Evolutionary conservation across 1,139 yeast species (phyloP).

Genomic region (Suhomyces maxii): DNA sequence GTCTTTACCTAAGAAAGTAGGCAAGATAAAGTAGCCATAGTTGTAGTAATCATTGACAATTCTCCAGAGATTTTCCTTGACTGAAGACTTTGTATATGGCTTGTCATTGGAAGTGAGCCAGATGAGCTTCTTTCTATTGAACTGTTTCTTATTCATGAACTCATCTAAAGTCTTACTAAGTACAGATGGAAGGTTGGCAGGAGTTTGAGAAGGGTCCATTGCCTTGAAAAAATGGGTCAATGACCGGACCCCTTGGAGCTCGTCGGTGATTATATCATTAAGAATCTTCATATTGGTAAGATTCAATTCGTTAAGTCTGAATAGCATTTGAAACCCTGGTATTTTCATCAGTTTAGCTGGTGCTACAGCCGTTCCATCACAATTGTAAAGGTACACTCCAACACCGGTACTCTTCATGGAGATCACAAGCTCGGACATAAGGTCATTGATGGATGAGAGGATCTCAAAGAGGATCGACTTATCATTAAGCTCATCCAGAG

Average conservation of each 20-base stretch:
- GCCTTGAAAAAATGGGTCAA: conserved; percentile 20
- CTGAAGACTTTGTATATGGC: conserved; percentile 30
- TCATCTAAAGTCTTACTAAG: conserved; percentile 37
- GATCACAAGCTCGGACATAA: conserved; percentile 59
- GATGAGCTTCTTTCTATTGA: conserved; percentile 37
- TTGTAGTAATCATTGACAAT: conserved; percentile 53
- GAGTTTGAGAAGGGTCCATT: conserved; percentile 7
- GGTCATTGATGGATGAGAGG: conserved; percentile 50
- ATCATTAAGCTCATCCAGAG: conserved; percentile 33
- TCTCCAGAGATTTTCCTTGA: conserved; percentile 49
- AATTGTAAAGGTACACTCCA: conserved; percentile 64
- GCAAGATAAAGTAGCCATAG: conserved; percentile 39
- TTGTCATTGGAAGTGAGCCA: conserved; percentile 47
- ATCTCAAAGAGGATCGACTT: conserved; percentile 52
- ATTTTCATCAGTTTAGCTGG: conserved; percentile 28
- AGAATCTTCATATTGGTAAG: conserved; percentile 41
- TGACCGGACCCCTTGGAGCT: conserved; percentile 19
- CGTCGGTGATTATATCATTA: conserved; percentile 35
- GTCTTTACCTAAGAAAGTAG: conserved; percentile 52
- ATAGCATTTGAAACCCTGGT: conserved; percentile 31
- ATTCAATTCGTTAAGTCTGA: conserved; percentile 38
- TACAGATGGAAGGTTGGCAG: conserved; percentile 26
- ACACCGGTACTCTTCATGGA: conserved; percentile 64
- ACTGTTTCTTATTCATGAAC: conserved; percentile 30
- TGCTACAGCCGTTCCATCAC: conserved; percentile 19